These are phyloP conservation scores for Hypoxylon sp. DNA, from an alignment of 2,329 filamentous ascomycete genomes.

Conservation along the genomic window DNA sequence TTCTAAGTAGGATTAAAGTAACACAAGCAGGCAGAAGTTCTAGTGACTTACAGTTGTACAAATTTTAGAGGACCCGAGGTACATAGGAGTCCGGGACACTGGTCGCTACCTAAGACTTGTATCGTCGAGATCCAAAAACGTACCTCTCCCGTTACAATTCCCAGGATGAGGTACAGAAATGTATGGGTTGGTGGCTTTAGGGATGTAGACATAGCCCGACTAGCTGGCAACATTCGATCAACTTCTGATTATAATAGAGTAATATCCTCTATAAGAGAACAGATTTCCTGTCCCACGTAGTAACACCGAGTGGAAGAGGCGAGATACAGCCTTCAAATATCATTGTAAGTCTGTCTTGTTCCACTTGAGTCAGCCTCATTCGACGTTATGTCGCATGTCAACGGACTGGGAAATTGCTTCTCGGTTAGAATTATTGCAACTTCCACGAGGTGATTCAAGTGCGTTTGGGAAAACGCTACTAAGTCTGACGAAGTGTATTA, in stretches of 20 bases:
- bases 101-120: not conserved
- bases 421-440: not conserved
- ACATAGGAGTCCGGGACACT: not conserved
- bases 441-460: not conserved
- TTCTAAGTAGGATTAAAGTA: not conserved
- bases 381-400: not conserved
- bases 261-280: not conserved
- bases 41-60: conserved; percentile 1
- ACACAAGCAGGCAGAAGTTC: not conserved
- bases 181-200: not conserved
- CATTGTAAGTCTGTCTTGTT: conserved; percentile 10
- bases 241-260: not conserved
- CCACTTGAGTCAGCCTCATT: conserved; percentile 19
- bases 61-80: conserved; percentile 1
- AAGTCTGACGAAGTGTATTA: not conserved
- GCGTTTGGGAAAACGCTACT: not conserved
- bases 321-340: conserved; percentile 8
- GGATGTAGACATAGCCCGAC: not conserved
- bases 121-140: no score
- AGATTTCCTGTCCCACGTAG: no score
- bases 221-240: not conserved
- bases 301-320: not conserved
- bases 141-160: no score
- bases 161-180: not conserved
- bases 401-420: conserved; percentile 23